Percentiles rank a stretch among this genome's conserved stretches.
These are phyloP conservation scores for Ogataea methanolica DNA, from an alignment of 805 yeast genomes.

Conservation along the genomic window DNA sequence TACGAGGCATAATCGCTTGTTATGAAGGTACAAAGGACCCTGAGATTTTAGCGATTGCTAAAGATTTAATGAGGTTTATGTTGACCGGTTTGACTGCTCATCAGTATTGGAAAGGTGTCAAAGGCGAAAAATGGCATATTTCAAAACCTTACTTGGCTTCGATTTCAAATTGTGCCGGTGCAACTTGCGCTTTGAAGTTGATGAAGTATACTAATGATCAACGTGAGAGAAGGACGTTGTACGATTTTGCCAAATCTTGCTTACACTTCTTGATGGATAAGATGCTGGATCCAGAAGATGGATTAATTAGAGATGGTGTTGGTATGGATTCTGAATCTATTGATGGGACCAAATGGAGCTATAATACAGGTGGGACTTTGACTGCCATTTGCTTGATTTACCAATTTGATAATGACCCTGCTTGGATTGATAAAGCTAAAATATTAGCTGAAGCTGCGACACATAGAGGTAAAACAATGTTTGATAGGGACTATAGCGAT, in stretches of 20 bases:
- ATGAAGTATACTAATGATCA: slow-evolving; percentile 44
- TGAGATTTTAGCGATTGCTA: slow-evolving; percentile 48
- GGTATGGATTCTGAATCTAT: slow-evolving; percentile 39
- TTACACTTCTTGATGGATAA: slow-evolving; percentile 51
- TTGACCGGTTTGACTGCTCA: slow-evolving; percentile 61
- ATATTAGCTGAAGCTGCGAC: slow-evolving; percentile 56
- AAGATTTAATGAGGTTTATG: slow-evolving; percentile 54
- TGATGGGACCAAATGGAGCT: slow-evolving; percentile 57
- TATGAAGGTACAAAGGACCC: slow-evolving; percentile 61
- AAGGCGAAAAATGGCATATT: slow-evolving; percentile 69
- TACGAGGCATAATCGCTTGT: slow-evolving; percentile 58
- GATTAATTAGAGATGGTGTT: slow-evolving; percentile 58
- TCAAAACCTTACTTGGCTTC: slow-evolving; percentile 55
- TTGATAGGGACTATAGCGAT: slow-evolving; percentile 56
- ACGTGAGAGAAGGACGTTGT: slow-evolving; percentile 37
- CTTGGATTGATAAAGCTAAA: slow-evolving; percentile 45
- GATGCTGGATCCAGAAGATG: slow-evolving; percentile 50
- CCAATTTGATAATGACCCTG: slow-evolving; percentile 42
- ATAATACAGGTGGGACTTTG: slow-evolving; percentile 63
- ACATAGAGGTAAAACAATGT: slow-evolving; percentile 50
- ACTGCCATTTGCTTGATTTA: slow-evolving; percentile 50
- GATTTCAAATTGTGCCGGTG: slow-evolving; percentile 49
- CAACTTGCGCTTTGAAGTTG: slow-evolving; percentile 61
- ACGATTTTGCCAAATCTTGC: slow-evolving; percentile 56
- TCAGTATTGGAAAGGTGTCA: slow-evolving; percentile 35